These are phyloP conservation scores for Diddensiella transvaalensis DNA, from an alignment of 805 yeast species.

Conservation along the genomic window DNA sequence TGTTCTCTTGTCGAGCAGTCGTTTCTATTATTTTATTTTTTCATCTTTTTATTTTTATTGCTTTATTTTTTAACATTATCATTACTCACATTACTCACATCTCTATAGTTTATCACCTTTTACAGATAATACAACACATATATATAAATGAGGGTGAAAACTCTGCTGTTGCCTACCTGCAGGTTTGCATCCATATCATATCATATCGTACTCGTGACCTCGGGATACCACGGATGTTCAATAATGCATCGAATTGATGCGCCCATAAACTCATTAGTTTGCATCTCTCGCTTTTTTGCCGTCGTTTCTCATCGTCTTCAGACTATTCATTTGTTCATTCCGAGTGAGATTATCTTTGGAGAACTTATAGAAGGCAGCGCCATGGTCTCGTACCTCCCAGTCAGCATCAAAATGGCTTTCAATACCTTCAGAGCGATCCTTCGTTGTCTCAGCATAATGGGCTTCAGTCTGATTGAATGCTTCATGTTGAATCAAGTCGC, in stretches of 20 bases:
- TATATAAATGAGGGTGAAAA: too few species aligned
- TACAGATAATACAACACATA: too few species aligned
- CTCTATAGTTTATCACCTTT: too few species aligned
- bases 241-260: too few species aligned
- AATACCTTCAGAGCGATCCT: neutral
- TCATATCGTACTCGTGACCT: too few species aligned
- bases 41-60: neutral
- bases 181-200: too few species aligned
- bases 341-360: conserved; percentile 17
- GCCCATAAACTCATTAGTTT: too few species aligned
- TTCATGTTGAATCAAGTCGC: conserved; percentile 21
- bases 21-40: too few species aligned
- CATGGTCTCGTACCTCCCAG: conserved; percentile 25
- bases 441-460: neutral
- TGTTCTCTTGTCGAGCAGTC: too few species aligned
- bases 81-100: too few species aligned
- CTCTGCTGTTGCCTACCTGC: too few species aligned
- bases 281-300: neutral
- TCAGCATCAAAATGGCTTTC: conserved; percentile 23
- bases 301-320: conserved; percentile 13
- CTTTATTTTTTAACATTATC: neutral
- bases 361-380: conserved; percentile 26
- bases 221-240: too few species aligned
- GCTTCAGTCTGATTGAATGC: conserved; percentile 17
- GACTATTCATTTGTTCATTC: conserved; percentile 19